These are phyloP conservation scores for Xylariaceae sp. DNA, from an alignment of 2,329 filamentous ascomycete genomes.

Conservation along the genomic window DNA sequence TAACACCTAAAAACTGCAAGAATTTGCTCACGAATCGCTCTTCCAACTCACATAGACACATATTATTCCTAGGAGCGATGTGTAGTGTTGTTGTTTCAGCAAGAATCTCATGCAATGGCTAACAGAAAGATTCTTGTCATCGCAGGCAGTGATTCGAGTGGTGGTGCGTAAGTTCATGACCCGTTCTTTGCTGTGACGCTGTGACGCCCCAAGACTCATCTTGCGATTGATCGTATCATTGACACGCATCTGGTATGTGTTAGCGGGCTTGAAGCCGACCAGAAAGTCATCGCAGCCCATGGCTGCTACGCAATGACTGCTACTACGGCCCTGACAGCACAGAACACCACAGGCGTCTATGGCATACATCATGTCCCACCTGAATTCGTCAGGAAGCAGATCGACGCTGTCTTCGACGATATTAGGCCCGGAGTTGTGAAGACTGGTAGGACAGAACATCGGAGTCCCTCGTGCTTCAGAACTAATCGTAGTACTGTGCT, in stretches of 20 bases:
- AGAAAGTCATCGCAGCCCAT: constrained; percentile 91
- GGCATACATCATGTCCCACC: constrained; percentile 80
- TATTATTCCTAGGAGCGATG: background rate
- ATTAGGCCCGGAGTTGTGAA: constrained; percentile 90
- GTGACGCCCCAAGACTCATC: constrained; percentile 1
- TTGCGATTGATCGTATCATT: constrained; percentile 4
- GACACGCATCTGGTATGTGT: constrained; percentile 8
- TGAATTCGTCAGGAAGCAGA: constrained; percentile 79
- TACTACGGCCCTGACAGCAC: constrained; percentile 92
- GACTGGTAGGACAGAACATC: constrained; percentile 64
- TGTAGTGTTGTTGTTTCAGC: background rate
- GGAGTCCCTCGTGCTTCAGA: background rate
- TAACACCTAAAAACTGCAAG: background rate
- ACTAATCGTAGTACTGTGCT: constrained; percentile 8
- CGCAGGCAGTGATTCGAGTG: constrained; percentile 88
- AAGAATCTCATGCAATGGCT: constrained; percentile 36
- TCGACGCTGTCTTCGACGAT: constrained; percentile 82
- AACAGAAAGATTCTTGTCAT: constrained; percentile 71
- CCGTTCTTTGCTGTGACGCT: background rate
- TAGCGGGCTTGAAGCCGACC: constrained; percentile 92
- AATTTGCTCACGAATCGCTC: background rate
- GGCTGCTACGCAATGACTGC: constrained; percentile 95
- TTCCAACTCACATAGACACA: background rate
- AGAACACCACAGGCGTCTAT: constrained; percentile 85
- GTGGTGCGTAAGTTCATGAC: constrained; percentile 68